These are phyloP conservation scores for Cercospora sp. DNA, from an alignment of 2,329 filamentous ascomycete genomes.

Conservation along the genomic window DNA sequence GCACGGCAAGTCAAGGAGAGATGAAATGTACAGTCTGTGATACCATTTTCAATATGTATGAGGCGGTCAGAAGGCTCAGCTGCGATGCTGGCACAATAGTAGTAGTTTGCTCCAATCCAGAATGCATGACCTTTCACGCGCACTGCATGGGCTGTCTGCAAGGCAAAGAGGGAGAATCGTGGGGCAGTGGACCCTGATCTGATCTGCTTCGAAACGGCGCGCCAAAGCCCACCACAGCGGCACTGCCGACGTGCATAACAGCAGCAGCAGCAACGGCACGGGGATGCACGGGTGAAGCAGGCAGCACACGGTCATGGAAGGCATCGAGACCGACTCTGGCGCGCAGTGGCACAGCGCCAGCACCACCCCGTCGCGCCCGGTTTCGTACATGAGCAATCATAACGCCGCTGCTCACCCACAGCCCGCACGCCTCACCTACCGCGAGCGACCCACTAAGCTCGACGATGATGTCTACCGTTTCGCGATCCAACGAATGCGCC, in stretches of 20 bases:
- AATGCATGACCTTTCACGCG: neutral
- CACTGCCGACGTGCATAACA: constrained; percentile 1
- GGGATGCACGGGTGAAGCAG: neutral
- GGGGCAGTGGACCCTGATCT: neutral
- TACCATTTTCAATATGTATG: constrained; percentile 1
- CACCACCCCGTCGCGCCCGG: constrained; percentile 39
- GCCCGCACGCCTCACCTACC: constrained; percentile 17
- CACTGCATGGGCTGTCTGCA: neutral
- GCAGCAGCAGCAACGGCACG: neutral
- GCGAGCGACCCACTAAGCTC: constrained; percentile 25
- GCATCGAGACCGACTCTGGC: constrained; percentile 16
- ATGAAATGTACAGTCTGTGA: constrained; percentile 9
- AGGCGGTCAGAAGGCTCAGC: neutral
- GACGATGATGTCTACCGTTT: constrained; percentile 32
- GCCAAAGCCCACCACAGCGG: neutral
- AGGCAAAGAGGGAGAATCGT: neutral
- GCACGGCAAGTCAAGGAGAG: neutral
- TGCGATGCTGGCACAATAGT: neutral
- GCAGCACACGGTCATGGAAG: constrained; percentile 15
- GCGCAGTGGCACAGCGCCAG: constrained; percentile 26
- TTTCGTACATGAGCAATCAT: constrained; percentile 37
- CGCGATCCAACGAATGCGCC: constrained; percentile 24
- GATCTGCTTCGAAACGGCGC: neutral
- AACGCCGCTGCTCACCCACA: constrained; percentile 19
- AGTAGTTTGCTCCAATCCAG: neutral